Evolutionary conservation across 306 rosid genomes (phyloP).

Genomic region (cucumber (Cucumis sativus)): Cucumber_9930_V3 NC_026657.2:10709001-10709500

Average conservation of each 20-base stretch:
- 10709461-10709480: constrained; percentile 90
- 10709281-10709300: neutral
- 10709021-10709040: constrained; percentile 90
- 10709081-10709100: constrained; percentile 1
- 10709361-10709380: constrained; percentile 7
- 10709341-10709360: constrained; percentile 1
- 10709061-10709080: constrained; percentile 59
- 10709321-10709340: neutral
- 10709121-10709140: neutral
- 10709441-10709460: constrained; percentile 96
- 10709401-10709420: constrained; percentile 89
- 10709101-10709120: neutral
- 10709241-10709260: neutral
- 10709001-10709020: constrained; percentile 81
- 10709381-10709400: constrained; percentile 73
- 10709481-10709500: constrained; percentile 43
- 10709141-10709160: neutral
- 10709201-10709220: neutral
- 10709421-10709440: constrained; percentile 88
- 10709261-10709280: neutral
- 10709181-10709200: neutral
- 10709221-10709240: neutral
- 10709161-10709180: neutral
- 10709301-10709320: neutral
- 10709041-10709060: constrained; percentile 97